phyloP scores from a whole-genome alignment of 768 basidiomycete genomes.

The Collybia sordida region DNA sequence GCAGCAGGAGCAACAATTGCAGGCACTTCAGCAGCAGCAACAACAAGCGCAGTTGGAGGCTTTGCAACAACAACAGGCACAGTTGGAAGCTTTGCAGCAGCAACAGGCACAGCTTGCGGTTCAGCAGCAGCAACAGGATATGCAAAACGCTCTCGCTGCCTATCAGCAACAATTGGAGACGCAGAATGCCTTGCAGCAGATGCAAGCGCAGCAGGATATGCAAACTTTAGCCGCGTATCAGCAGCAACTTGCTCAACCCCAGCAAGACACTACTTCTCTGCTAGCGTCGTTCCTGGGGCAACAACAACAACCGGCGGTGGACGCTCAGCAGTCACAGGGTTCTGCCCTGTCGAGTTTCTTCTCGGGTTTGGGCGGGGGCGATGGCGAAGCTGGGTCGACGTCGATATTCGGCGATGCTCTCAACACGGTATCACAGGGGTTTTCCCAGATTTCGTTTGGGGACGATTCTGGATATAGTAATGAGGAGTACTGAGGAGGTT shows the following conservation, averaged over 20 bases:
- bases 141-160: conserved; percentile 10
- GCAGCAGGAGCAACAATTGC: conserved; percentile 8
- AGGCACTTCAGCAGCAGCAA: too few relatives aligned
- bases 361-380: too few relatives aligned
- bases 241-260: neutral
- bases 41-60: neutral
- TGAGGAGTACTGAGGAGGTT: too few relatives aligned
- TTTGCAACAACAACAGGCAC: conserved; percentile 10
- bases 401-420: too few relatives aligned
- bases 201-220: conserved; percentile 8
- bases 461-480: too few relatives aligned
- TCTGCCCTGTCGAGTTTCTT: too few relatives aligned
- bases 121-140: conserved; percentile 9
- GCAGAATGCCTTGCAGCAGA: conserved; percentile 7
- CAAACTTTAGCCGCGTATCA: neutral
- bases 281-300: neutral
- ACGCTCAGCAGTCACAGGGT: too few relatives aligned
- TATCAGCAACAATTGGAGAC: conserved; percentile 17
- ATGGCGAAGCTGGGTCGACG: too few relatives aligned
- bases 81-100: neutral
- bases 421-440: too few relatives aligned
- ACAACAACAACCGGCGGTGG: neutral
- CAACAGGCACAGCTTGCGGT: too few relatives aligned
- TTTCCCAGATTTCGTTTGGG: too few relatives aligned
- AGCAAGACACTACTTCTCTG: too few relatives aligned